Evolutionary conservation across 1,284 basidiomycete genomes (phyloP).

Genomic region (Athelia sp.): DNA sequence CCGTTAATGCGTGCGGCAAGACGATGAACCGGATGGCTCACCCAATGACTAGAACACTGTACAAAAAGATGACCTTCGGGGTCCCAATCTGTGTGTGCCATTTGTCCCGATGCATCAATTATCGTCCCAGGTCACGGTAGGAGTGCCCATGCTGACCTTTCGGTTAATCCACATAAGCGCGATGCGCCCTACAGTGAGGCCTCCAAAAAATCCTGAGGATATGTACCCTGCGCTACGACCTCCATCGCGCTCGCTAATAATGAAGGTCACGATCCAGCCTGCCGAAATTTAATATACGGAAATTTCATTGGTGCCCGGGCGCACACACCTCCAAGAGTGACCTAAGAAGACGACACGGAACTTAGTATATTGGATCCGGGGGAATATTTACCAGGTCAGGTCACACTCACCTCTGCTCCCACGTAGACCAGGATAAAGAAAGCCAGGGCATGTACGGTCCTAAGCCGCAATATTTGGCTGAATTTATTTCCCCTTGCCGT

Average conservation of each 20-base stretch:
- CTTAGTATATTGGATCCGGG: too few species aligned
- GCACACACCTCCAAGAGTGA: too few species aligned
- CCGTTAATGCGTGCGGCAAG: not conserved
- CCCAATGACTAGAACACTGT: conserved; percentile 48
- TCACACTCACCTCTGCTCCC: conserved; percentile 42
- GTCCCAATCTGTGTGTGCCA: too few species aligned
- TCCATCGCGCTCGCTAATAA: conserved; percentile 41
- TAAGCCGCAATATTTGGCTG: conserved; percentile 31
- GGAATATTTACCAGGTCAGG: too few species aligned
- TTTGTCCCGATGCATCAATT: too few species aligned
- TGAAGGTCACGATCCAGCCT: conserved; percentile 63
- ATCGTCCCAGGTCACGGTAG: too few species aligned
- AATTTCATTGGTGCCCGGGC: too few species aligned
- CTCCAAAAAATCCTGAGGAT: conserved; percentile 51
- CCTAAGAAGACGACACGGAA: too few species aligned
- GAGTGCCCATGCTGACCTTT: too few species aligned
- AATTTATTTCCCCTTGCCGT: conserved; percentile 27
- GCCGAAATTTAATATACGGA: too few species aligned
- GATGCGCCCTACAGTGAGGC: conserved; percentile 54
- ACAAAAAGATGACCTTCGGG: conserved; percentile 46
- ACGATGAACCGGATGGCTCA: conserved; percentile 23
- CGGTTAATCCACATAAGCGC: conserved; percentile 54
- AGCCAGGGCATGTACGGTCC: conserved; percentile 36
- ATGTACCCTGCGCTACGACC: conserved; percentile 47
- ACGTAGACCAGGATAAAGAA: conserved; percentile 42